phyloP scores from a whole-genome alignment of 192 early-diverging fungal genomes.

The Paraglomus brasilianum region DNA sequence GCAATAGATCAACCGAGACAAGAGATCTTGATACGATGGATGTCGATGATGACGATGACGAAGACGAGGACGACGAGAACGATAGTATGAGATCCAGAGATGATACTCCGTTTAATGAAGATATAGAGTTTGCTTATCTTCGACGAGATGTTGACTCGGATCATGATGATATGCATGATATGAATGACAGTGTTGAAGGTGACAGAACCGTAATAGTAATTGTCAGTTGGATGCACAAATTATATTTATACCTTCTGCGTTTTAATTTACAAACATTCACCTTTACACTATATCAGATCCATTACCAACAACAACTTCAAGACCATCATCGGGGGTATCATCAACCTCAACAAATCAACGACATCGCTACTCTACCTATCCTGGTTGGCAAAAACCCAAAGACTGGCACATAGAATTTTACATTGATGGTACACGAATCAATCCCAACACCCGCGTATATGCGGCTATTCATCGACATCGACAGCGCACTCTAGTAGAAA shows the following conservation, averaged over 20 bases:
- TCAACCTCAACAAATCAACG: too few species aligned
- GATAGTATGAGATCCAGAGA: background rate
- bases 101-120: background rate
- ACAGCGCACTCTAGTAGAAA: constrained; percentile 18
- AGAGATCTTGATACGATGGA: too few species aligned
- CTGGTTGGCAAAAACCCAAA: background rate
- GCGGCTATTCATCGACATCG: constrained; percentile 57
- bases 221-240: too few species aligned
- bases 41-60: constrained; percentile 36
- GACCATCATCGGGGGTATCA: constrained; percentile 1
- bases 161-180: too few species aligned
- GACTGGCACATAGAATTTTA: constrained; percentile 62
- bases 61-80: constrained; percentile 35
- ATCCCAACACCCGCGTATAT: constrained; percentile 63
- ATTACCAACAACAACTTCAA: constrained; percentile 20
- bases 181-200: too few species aligned
- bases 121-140: too few species aligned
- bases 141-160: too few species aligned
- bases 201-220: too few species aligned
- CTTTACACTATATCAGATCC: constrained; percentile 16
- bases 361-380: too few species aligned
- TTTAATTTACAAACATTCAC: background rate
- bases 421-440: constrained; percentile 46
- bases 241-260: too few species aligned
- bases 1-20: too few species aligned